Evolutionary conservation across 1,284 basidiomycete species (phyloP).

Genomic region (Boletus sp.): DNA sequence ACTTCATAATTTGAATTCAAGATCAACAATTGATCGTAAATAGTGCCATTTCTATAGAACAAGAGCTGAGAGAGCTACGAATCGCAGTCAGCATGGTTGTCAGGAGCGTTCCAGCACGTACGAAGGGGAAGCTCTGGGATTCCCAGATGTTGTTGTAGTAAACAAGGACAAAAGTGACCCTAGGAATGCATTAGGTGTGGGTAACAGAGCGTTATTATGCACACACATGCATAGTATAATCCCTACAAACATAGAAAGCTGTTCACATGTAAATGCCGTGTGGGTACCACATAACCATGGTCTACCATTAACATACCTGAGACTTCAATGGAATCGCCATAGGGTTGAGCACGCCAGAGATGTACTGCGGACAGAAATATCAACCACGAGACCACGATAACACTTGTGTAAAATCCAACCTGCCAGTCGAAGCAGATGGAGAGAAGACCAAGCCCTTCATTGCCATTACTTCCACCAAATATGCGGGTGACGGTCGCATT

Average conservation of each 20-base stretch:
- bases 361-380: conserved; percentile 41
- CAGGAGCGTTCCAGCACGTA: conserved; percentile 17
- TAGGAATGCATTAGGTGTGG: conserved; percentile 7
- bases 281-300: fast-evolving
- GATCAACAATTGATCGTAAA: conserved; percentile 52
- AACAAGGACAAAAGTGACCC: conserved; percentile 39
- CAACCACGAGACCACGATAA: background rate
- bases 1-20: conserved; percentile 53
- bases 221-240: conserved; percentile 51
- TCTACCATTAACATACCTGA: conserved; percentile 32
- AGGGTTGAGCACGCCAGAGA: conserved; percentile 38
- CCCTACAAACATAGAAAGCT: conserved; percentile 48
- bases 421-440: conserved; percentile 14
- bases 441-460: conserved; percentile 55
- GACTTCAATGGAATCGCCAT: conserved; percentile 51
- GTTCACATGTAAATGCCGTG: background rate
- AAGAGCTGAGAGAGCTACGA: conserved; percentile 51
- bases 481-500: conserved; percentile 54
- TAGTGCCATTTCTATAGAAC: conserved; percentile 54
- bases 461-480: conserved; percentile 64
- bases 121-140: conserved; percentile 53
- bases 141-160: conserved; percentile 54
- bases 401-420: background rate
- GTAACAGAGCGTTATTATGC: background rate
- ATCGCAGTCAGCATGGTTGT: background rate